Base-by-base conservation (phyloP, 176 grass and related monocot genomes). In the Oryza australiensis region DNA sequence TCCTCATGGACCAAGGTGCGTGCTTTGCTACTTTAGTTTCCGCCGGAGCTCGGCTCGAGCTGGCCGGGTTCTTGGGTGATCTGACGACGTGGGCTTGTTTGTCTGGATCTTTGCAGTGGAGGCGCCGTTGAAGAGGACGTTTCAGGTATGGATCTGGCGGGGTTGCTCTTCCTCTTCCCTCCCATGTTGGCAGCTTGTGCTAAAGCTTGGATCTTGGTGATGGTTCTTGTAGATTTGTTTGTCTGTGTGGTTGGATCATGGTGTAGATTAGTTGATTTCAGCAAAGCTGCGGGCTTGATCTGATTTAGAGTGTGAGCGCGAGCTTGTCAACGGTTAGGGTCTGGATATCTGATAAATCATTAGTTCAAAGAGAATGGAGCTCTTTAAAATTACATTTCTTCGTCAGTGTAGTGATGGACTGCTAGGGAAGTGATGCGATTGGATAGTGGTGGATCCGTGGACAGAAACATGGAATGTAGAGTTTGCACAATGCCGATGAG, bases 131-230 rank as follows among this genome's bases (percentile, higher is more conserved):
- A 92, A 86, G 89, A 80, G 73, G 41, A 81, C 96, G 53, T 99
- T 99, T 88, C 89, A 95, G 96, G 96, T 99, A 87, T 72, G 89
- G 57, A 87, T 79, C 86, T 82, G 74, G 35, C 27, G 7, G n/a
- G n/a, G n/a, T n/a, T 30, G 65, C 20, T 13, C 29, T 34, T 9
- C 14, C 45, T 10, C 1, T 35, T 35, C 45, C 5, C 5, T 53
- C 55, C 55, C 2, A 60, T 60, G 40, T 62, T 59, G 64, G 29
- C 59, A 62, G 71, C 78, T 74, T 5, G 74, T 46, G 46, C 32
- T 48, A 80, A 88, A 89, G 60, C 78, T 68, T 85, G 57, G 83
- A 78, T 86, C 79, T 88, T 87, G 67, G 24, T 76, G 64, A 2
- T 59, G 12, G 46, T 74, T 83, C 45, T 68, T 5, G 62, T 80